Conservation (phyloP, 1,284 basidiomycete genomes). For the Papiliotrema fonsecae region DNA sequence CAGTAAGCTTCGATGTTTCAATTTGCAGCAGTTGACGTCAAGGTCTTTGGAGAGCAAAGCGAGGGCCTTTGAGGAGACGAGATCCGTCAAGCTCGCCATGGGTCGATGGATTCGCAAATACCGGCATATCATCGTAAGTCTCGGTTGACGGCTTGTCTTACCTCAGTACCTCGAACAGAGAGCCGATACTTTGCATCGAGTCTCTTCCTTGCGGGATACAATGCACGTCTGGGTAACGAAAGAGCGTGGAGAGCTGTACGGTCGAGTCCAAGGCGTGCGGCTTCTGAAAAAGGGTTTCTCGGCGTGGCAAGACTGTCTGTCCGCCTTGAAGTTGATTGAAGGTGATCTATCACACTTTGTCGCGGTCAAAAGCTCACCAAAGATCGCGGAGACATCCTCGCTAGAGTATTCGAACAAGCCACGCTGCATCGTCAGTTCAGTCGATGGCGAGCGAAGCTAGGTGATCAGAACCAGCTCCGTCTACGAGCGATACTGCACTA, state of each 20-base stretch:
- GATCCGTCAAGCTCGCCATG: neutral
- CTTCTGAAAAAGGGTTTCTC: conserved; percentile 8
- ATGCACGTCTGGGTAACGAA: conserved; percentile 2
- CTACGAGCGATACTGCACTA: conserved; percentile 27
- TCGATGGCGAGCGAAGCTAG: conserved; percentile 27
- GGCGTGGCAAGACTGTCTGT: conserved; percentile 7
- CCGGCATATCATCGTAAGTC: neutral
- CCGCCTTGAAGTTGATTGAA: neutral
- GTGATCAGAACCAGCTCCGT: conserved; percentile 13
- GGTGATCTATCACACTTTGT: neutral
- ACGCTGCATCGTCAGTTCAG: conserved; percentile 13
- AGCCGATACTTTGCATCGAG: neutral
- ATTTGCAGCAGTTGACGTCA: neutral
- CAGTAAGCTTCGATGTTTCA: neutral
- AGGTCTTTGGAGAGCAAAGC: neutral
- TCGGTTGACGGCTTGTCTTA: neutral
- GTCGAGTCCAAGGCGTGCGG: conserved; percentile 7
- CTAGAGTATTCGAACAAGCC: neutral
- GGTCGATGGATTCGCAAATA: neutral
- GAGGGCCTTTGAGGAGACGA: neutral
- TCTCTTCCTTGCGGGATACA: neutral
- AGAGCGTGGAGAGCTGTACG: conserved; percentile 4
- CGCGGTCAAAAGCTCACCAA: too few species aligned
- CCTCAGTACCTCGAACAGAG: neutral
- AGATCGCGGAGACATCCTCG: too few species aligned